Conservation (phyloP, 768 basidiomycete genomes). For the Pulveroboletus sp. region DNA sequence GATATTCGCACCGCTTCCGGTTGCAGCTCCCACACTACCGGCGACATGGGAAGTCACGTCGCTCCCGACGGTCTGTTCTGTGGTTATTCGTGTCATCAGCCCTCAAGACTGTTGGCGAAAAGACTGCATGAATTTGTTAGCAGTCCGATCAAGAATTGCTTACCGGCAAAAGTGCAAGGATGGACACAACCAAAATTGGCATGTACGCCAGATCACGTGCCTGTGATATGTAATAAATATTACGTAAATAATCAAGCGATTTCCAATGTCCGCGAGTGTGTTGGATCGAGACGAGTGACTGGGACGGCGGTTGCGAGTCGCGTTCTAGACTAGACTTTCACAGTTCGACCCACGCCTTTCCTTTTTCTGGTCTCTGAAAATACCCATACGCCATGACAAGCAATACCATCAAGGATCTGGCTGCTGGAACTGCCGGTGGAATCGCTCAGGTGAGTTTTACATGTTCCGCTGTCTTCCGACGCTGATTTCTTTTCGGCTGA, state of each 20-base stretch:
- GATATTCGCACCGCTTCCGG: constrained; percentile 33
- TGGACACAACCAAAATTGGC: constrained; percentile 8
- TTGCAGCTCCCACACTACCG: neutral
- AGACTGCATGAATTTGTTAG: constrained; percentile 8
- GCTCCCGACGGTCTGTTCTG: constrained; percentile 4
- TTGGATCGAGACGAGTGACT: constrained; percentile 3
- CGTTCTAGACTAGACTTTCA: neutral
- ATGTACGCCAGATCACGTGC: constrained; percentile 15
- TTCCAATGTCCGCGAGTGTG: constrained; percentile 20
- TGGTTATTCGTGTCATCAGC: constrained; percentile 13
- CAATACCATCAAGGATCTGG: constrained; percentile 81
- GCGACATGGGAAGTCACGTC: neutral
- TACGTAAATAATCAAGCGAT: constrained; percentile 3
- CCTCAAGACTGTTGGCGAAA: constrained; percentile 3
- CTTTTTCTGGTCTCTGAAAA: neutral
- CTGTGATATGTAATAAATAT: neutral
- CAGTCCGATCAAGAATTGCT: constrained; percentile 5
- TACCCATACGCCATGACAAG: constrained; percentile 24
- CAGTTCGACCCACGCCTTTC: neutral
- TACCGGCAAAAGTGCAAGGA: constrained; percentile 8
- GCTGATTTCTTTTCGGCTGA: constrained; percentile 10
- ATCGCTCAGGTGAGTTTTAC: constrained; percentile 68
- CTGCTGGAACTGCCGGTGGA: constrained; percentile 89
- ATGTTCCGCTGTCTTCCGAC: neutral
- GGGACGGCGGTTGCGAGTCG: neutral